Base-by-base conservation (phyloP, 2,329 filamentous ascomycete species). In the Epichloe uncinata region DNA sequence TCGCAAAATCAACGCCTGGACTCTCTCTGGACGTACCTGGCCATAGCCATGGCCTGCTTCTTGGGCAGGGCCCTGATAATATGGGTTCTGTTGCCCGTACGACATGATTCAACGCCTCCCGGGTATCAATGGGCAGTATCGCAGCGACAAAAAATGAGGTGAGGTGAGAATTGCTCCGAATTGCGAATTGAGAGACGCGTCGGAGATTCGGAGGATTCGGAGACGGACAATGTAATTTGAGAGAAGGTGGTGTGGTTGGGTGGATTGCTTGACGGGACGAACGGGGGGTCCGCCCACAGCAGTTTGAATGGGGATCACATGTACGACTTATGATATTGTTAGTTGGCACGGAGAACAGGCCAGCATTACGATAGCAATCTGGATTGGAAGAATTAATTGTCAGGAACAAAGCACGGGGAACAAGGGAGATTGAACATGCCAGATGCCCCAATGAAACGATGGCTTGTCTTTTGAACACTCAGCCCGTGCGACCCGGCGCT, bases 31-130 rank as follows among this genome's bases (percentile, higher is more conserved):
- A 50, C 36, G 35, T 52, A 57, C 56, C 53, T 58, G 53, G 45
- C 52, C 53, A n/a, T 51, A 50, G 36, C 38, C 50, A 34, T 52
- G 50, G 37, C 47, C 52, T 9, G 52, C 42, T 42, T 57, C 56
- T 42, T 58, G 52, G 16, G 50, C 44, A 40, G 57, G 56, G 15
- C 53, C 55, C 30, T 56, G 56, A 13, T 55, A 44, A 44, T 60
- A 56, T 22, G 58, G 56, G 43, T 59, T 58, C 35, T 54, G 49
- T 38, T 59, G 57, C 37, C 53, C 54, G 53, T 60, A 56, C 15
- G 56, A 58, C 59, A 57, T 63, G 33, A 38, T 54, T 18, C 22
- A 35, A 33, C 20, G 43, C 16, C 15, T n/a, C 20, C 35, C 5
- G 22, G 43, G 5, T 41, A 26, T 42, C 42, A 16, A 11, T 34